phyloP scores from a whole-genome alignment of 805 yeast genomes.

The Cyberlindnera amylophila region DNA sequence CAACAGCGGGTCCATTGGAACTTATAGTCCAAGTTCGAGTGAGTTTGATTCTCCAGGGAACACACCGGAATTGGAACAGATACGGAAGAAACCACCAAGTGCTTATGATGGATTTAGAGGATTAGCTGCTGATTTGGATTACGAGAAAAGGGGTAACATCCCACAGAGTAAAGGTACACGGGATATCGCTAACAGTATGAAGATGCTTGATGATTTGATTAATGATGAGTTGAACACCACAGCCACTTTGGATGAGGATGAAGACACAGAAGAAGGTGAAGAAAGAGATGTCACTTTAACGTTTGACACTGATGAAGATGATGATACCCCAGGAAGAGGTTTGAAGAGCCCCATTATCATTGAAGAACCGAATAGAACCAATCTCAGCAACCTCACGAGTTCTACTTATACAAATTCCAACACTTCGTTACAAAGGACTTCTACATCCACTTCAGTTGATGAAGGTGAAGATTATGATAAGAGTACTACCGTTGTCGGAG shows the following conservation, averaged over 20 bases:
- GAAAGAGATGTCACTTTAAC: conserved; percentile 15
- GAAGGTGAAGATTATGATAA: neutral
- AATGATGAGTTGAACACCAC: conserved; percentile 22
- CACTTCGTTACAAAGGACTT: conserved; percentile 13
- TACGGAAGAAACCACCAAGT: conserved; percentile 14
- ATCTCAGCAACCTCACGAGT: conserved; percentile 20
- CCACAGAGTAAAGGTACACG: conserved; percentile 40
- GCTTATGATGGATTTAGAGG: conserved; percentile 4
- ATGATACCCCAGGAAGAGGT: conserved; percentile 1
- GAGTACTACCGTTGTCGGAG: neutral
- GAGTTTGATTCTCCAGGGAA: conserved; percentile 39
- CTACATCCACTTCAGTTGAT: conserved; percentile 17
- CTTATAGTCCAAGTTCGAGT: conserved; percentile 43
- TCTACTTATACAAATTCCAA: conserved; percentile 27
- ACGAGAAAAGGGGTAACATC: conserved; percentile 25
- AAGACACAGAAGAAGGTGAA: conserved; percentile 8
- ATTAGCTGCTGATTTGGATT: conserved; percentile 7
- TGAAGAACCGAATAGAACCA: conserved; percentile 12
- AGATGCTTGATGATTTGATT: conserved; percentile 32
- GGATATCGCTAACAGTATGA: conserved; percentile 37
- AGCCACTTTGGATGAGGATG: conserved; percentile 15
- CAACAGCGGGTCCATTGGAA: conserved; percentile 39
- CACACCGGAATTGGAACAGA: conserved; percentile 19
- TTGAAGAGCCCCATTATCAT: conserved; percentile 24
- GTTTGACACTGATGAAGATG: conserved; percentile 13